phyloP scores from a whole-genome alignment of 2,329 filamentous ascomycete species.

The Monosporascus ibericus region DNA sequence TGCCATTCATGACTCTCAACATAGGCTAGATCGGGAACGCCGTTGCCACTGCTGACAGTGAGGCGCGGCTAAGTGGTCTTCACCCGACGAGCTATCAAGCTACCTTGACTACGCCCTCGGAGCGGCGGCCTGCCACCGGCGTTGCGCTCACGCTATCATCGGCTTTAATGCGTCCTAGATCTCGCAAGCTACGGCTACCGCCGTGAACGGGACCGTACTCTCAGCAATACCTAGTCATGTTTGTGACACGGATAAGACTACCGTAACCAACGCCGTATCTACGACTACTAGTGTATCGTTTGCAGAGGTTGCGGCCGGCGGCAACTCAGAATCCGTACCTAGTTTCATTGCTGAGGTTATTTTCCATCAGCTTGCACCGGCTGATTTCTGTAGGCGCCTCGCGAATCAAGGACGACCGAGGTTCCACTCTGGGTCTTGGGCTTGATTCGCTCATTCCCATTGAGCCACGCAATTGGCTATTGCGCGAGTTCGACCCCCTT shows the following conservation, averaged over 20 bases:
- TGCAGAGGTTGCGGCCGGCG: conserved; percentile 1
- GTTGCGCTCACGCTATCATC: conserved; percentile 2
- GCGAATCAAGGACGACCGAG: conserved; percentile 1
- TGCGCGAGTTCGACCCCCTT: conserved; percentile 3
- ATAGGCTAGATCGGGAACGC: conserved; percentile 12
- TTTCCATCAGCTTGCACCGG: conserved; percentile 1
- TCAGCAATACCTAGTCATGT: conserved; percentile 9
- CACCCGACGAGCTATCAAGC: conserved; percentile 2
- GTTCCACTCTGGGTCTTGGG: conserved; percentile 5
- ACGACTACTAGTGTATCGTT: background rate
- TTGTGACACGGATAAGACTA: background rate
- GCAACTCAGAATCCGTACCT: background rate
- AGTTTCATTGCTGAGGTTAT: conserved; percentile 4
- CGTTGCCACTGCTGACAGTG: conserved; percentile 2
- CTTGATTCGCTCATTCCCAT: conserved; percentile 6
- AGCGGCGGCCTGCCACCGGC: background rate
- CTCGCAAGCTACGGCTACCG: background rate
- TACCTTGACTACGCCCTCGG: conserved; percentile 7
- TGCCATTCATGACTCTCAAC: conserved; percentile 5
- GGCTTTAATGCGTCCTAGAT: conserved; percentile 6
- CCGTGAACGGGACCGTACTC: conserved; percentile 3
- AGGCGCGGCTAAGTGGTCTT: conserved; percentile 1
- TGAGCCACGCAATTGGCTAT: conserved; percentile 8
- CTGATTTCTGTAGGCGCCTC: conserved; percentile 5
- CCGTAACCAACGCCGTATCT: background rate